Conservation (phyloP, 257 asterid genomes). For the Plantago elongata region DNA sequence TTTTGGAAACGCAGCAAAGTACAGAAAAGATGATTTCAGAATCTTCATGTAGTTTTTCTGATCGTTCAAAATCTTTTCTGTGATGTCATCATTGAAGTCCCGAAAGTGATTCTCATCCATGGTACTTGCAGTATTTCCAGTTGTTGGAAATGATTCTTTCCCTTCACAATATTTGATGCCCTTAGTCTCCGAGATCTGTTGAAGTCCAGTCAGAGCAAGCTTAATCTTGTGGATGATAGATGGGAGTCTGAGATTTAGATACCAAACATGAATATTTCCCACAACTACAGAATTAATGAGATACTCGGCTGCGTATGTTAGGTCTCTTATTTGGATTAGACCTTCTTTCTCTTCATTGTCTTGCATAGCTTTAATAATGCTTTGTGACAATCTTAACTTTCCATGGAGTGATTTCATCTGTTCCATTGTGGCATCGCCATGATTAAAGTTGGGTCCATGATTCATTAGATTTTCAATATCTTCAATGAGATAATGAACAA, state of each 20-base stretch:
- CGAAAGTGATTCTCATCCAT: too few relatives aligned
- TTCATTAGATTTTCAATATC: neutral
- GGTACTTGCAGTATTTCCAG: too few relatives aligned
- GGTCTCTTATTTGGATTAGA: conserved; percentile 1
- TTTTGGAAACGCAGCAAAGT: neutral
- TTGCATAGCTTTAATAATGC: neutral
- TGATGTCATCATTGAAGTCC: too few relatives aligned
- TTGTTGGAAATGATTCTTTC: too few relatives aligned
- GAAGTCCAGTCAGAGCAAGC: neutral
- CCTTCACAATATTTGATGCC: too few relatives aligned
- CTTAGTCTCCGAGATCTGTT: neutral
- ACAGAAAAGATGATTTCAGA: neutral
- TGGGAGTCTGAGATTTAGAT: conserved; percentile 6
- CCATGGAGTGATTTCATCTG: neutral
- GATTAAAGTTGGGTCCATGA: neutral
- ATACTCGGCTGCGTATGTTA: neutral
- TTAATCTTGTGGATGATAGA: neutral
- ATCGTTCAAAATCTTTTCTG: neutral
- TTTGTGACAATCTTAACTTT: neutral
- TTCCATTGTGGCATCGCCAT: neutral
- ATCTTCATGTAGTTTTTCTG: neutral
- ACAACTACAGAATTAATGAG: neutral
- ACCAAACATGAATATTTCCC: conserved; percentile 2
- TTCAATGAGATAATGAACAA: neutral
- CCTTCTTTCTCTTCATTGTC: conserved; percentile 2